Evolutionary conservation across 2,329 filamentous ascomycete species (phyloP), one percentile per base, ranked within the genome.

Genomic region (Penicillium nordicum): DNA sequence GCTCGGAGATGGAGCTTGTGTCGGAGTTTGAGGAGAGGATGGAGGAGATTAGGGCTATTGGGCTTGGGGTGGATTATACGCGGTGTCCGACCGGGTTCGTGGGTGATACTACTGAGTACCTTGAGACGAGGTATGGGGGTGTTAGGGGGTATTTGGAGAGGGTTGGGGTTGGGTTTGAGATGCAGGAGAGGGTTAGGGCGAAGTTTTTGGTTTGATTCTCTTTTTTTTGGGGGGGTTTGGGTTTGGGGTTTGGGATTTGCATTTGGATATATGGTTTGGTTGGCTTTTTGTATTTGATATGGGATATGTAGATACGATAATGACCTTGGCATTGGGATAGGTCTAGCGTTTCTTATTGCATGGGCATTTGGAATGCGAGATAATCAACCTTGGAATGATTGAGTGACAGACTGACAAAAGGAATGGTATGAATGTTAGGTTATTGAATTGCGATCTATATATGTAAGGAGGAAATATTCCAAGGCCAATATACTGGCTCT

Each of bases 61-160:
- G 91, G 0, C 75, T 96, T 49, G 81, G 85, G 0, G 84, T 88
- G n/a, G 84, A 86, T 3, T 96, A 91, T 79, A 87, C 83, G 0
- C 78, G 80, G 23, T 90, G 88, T 63, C 83, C 86, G 3, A 71
- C 75, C 5, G 81, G 83, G 3, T 86, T 92, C 76, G 85, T 90
- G n/a, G 63, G 69, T 16, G 78, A 76, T 11, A 79, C 92, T 4
- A 72, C 79, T 29, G 69, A 64, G 16, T 84, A 90, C 69, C 72
- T 96, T 5, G 68, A 82, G 2, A 71, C 77, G 4, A 79, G 74
- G 50, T 88, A 91, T 71, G 88, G 88, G 1, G 86, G 88, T 1
- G 76, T 91, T 1, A 75, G 83, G 34, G 72, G 68, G 10, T 96
- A 95, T 73, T 74, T 93, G 55, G 76, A 81, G 55, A 70, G 71